Evolutionary conservation across 768 basidiomycete genomes (phyloP), one percentile per base, ranked within the genome.

Genomic region (Crassisporium funariophilum): DNA sequence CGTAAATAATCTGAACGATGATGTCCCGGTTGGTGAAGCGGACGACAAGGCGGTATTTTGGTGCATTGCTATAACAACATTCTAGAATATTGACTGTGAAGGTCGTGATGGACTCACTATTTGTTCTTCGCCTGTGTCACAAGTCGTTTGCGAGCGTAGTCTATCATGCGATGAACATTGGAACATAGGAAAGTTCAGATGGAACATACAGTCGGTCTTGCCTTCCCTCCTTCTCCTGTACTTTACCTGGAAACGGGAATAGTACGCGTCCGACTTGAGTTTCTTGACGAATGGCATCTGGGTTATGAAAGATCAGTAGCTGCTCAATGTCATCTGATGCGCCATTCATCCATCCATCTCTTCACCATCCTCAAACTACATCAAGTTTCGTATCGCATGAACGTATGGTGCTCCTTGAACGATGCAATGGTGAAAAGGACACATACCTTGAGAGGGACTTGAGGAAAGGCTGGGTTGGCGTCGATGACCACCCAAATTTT

Each of bases 61-160:
- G 94, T 29, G 93, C 91, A 61, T 95, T 95, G 77, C 88, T 90
- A 41, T 0, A 38, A n/a, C 19, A 5, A 25, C n/a, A 15, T 15
- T 20, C 41, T 24, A 50, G 37, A 15, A 27, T 10, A 34, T 17
- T 21, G 12, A 23, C 16, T 17, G 20, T 13, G 15, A 22, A 8
- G 23, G 41, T 23, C 22, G 10, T 23, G 21, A 27, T 44, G 8
- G 12, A 36, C 83, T 24, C 66, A 88, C 87, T 97, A 98, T 79
- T 98, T 98, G 85, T 98, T 98, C 82, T 99, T 99, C 49, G 97
- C 94, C 81, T 99, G 97, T 49, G 91, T 84, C 56, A 98, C 84
- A 45, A 99, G 83, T 57, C 95, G 86, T 77, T 98, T 97, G 59
- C 97, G 91, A 55, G 97, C 97, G 62, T 98, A 98, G 82, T 98